Percentiles rank a stretch among this genome's conserved stretches.
Conservation (phyloP, 345 rosid species). For the Chamaenerion angustifolium region DNA sequence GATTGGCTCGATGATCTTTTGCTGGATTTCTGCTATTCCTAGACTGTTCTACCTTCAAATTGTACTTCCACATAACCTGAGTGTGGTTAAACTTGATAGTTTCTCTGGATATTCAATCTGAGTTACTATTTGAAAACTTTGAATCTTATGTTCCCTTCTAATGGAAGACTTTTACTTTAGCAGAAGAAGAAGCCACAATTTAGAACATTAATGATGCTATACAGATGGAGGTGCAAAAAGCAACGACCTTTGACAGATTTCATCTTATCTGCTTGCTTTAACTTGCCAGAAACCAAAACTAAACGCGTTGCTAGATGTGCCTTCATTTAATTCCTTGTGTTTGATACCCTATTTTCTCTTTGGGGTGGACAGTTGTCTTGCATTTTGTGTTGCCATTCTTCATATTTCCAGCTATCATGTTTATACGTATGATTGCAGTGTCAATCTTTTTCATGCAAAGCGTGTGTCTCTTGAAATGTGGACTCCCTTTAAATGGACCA, state of each 20-base stretch:
- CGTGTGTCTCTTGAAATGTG: constrained; percentile 7
- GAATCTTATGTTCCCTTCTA: no score
- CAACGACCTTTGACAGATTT: constrained; percentile 1
- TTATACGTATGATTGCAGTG: constrained; percentile 5
- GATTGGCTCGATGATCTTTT: no score
- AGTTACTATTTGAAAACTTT: no score
- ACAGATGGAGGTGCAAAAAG: constrained; percentile 1
- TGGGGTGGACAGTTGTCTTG: no score
- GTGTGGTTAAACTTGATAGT: no score
- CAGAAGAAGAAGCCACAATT: not conserved
- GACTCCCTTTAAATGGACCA: not conserved
- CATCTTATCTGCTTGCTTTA: not conserved
- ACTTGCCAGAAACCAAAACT: not conserved
- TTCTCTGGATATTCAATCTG: no score
- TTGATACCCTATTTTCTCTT: no score
- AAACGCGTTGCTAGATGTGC: not conserved
- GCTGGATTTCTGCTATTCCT: no score
- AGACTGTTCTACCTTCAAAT: no score
- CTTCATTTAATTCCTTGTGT: not conserved
- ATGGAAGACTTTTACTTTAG: not conserved
- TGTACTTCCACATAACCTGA: no score
- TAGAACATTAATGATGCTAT: not conserved
- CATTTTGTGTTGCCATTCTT: not conserved
- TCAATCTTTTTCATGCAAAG: constrained; percentile 4
- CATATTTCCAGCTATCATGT: constrained; percentile 11